These are phyloP conservation scores for Hyphopichia pseudoburtonii DNA, from an alignment of 1,139 yeast genomes.

Conservation along the genomic window DNA sequence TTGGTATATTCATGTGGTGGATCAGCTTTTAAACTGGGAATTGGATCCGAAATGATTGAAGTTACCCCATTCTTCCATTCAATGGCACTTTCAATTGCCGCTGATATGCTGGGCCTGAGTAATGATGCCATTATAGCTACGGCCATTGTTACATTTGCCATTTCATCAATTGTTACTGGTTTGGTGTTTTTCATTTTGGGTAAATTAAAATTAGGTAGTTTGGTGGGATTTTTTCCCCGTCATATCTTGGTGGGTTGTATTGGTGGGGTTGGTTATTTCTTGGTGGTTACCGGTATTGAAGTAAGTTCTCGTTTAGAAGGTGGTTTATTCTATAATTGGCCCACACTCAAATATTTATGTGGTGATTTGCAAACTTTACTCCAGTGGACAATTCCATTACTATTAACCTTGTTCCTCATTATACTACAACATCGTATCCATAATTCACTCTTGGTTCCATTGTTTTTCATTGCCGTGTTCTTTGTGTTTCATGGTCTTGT, in stretches of 20 bases:
- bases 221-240: constrained; percentile 94
- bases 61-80: constrained; percentile 96
- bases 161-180: constrained; percentile 85
- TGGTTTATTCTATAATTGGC: constrained; percentile 61
- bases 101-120: constrained; percentile 49
- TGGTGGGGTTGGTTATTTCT: constrained; percentile 96
- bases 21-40: constrained; percentile 82
- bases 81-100: constrained; percentile 76
- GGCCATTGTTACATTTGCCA: constrained; percentile 80
- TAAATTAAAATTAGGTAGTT: constrained; percentile 71
- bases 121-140: constrained; percentile 76
- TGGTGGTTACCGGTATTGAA: constrained; percentile 86
- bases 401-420: constrained; percentile 59
- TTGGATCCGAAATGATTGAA: constrained; percentile 98
- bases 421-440: constrained; percentile 63
- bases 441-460: constrained; percentile 79
- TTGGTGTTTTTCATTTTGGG: constrained; percentile 75
- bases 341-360: constrained; percentile 52
- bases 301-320: constrained; percentile 81
- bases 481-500: constrained; percentile 67
- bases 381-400: constrained; percentile 74
- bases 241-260: constrained; percentile 96
- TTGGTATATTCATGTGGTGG: constrained; percentile 87
- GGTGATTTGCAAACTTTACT: constrained; percentile 41
- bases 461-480: constrained; percentile 74